phyloP scores from a whole-genome alignment of 441 rosid species.

The Hura crepitans region DNA sequence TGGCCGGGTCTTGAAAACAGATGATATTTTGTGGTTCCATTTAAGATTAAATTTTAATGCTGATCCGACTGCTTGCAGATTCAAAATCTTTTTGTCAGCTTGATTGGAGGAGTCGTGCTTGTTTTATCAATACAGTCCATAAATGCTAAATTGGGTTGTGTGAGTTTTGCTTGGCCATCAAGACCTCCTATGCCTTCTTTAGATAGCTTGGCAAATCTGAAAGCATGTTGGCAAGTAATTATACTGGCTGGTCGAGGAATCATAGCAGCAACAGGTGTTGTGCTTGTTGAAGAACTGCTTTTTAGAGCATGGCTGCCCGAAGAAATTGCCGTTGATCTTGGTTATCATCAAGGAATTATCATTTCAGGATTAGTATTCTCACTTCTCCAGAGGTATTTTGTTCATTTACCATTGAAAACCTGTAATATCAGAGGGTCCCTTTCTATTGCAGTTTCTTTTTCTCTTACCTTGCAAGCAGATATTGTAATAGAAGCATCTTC shows the following conservation, averaged over 20 bases:
- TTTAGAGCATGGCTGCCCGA: conserved; percentile 87
- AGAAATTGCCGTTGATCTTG: conserved; percentile 77
- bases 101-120: conserved; percentile 66
- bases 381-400: conserved; percentile 65
- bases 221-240: conserved; percentile 39
- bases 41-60: conserved; percentile 13
- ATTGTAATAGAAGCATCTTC: neutral
- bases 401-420: neutral
- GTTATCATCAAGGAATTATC: conserved; percentile 70
- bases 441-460: neutral
- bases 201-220: conserved; percentile 41
- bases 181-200: conserved; percentile 42
- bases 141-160: conserved; percentile 62
- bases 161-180: conserved; percentile 57
- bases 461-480: neutral
- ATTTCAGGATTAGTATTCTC: conserved; percentile 75
- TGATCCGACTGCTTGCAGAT: conserved; percentile 47
- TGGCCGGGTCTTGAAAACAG: neutral
- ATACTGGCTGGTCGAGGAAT: conserved; percentile 51
- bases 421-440: neutral
- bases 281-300: conserved; percentile 79
- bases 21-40: conserved; percentile 4
- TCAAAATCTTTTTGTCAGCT: conserved; percentile 51
- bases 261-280: conserved; percentile 56
- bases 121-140: conserved; percentile 55